Base-by-base conservation (phyloP, 73 alveolate species). In the Blepharisma stoltei region DNA sequence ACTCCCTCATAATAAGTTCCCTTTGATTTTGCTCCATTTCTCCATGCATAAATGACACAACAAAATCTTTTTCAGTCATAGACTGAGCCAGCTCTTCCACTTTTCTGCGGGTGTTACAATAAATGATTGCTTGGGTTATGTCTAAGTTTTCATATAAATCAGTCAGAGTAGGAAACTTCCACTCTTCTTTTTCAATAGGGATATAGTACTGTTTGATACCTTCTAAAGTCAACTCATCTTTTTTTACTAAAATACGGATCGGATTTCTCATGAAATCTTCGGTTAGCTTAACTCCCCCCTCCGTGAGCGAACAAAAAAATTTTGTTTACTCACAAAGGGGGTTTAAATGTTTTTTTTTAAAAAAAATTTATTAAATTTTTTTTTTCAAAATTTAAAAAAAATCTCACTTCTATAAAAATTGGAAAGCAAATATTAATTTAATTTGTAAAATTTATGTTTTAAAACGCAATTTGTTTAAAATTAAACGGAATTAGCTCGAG, bases 221-320 rank as follows among this genome's bases (percentile, higher is more conserved):
- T 77, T 96, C 99, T 71, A 97, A 87, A 65, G 99, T 93, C 77
- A 97, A 84, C 89, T 97, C 98, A 81, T 97, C 99, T 80, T 98
- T 92, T 79, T 96, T 95, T 32, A 95, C 99, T 67, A 95, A 88
- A 67, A 95, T 94, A 71, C 86, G 90, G 7, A 94, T 84, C 18
- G 99, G 98, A 70, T 96, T 93, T 67, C 94, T 92, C 90, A 92
- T 92, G 84, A 92, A 92, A 80, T 90, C 88, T 8, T 86, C 65
- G 7, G 91, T 84, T 81, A 83, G 54, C 41, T 83, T 86, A n/a
- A n/a, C n/a, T n/a, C n/a, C n/a, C n/a, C n/a, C n/a, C n/a, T n/a
- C n/a, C n/a, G n/a, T n/a, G n/a, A n/a, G n/a, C n/a, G n/a, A n/a
- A n/a, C n/a, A n/a, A n/a, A n/a, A n/a, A n/a, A n/a, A n/a, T n/a